A percentile compares a stretch with the other conserved stretches of the same genome.
Conservation (phyloP, 1,284 basidiomycete species). For the Trichosporon coremiiforme region DNA sequence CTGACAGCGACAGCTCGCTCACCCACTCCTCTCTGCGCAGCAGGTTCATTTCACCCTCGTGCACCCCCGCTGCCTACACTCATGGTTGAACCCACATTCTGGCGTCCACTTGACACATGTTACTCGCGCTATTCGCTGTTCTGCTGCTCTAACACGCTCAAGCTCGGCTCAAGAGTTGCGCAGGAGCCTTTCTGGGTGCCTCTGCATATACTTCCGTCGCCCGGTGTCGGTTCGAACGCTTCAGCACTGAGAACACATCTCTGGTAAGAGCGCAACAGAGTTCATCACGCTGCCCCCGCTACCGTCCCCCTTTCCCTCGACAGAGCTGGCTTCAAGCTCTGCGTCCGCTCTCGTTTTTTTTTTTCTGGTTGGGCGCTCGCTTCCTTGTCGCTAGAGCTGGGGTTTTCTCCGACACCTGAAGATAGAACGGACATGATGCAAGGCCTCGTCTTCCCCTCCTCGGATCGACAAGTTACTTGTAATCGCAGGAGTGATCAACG, state of each 20-base stretch:
- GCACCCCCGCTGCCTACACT: not conserved
- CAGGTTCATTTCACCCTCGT: not conserved
- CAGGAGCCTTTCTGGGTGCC: not conserved
- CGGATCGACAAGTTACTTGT: not conserved
- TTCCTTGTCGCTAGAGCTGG: not conserved
- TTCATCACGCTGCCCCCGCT: not conserved
- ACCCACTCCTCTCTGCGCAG: not conserved
- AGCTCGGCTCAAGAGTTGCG: not conserved
- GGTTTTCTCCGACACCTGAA: not conserved
- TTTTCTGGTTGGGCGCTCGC: not conserved
- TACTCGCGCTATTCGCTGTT: not conserved
- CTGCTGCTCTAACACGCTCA: not conserved
- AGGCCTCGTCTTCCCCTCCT: not conserved
- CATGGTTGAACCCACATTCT: constrained; percentile 6
- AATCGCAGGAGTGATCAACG: not conserved
- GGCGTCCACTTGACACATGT: not conserved
- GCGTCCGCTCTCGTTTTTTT: not conserved
- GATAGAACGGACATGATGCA: not conserved
- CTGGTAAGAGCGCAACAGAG: not conserved
- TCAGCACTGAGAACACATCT: not conserved
- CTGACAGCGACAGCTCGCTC: not conserved
- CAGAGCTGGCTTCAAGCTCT: not conserved
- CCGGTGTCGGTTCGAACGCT: not conserved
- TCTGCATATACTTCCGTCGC: not conserved
- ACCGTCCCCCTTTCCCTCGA: not conserved